These are phyloP conservation scores for Aphanomyces stellatus DNA, from an alignment of 352 stramenopile genomes.

Conservation along the genomic window DNA sequence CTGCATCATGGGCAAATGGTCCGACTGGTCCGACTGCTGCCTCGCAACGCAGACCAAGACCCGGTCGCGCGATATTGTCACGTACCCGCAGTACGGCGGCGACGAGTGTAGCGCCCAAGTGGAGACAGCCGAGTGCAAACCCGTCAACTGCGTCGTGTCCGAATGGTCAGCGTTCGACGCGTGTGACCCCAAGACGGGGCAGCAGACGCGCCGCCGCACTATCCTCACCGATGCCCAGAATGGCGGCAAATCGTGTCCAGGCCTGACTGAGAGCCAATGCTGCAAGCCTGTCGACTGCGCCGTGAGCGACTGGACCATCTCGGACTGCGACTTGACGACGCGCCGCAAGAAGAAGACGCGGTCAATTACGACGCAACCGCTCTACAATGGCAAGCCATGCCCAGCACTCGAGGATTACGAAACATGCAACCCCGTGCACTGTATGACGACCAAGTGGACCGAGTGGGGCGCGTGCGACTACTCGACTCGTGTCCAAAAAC, in stretches of 20 bases:
- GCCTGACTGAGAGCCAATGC: neutral
- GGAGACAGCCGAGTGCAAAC: constrained; percentile 22
- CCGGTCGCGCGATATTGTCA: constrained; percentile 26
- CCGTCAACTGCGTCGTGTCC: constrained; percentile 39
- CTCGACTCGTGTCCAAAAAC: constrained; percentile 26
- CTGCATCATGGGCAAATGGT: constrained; percentile 44
- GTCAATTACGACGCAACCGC: neutral
- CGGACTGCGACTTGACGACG: constrained; percentile 22
- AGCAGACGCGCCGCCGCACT: constrained; percentile 7
- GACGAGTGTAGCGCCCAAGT: constrained; percentile 20
- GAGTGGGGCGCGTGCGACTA: constrained; percentile 28
- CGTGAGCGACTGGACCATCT: constrained; percentile 31
- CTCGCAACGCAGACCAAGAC: constrained; percentile 24
- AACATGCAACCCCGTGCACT: neutral
- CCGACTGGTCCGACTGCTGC: constrained; percentile 37
- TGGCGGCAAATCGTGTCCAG: constrained; percentile 21
- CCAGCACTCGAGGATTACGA: neutral
- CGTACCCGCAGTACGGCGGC: constrained; percentile 23
- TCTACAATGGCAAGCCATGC: constrained; percentile 19
- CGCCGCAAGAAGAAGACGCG: neutral
- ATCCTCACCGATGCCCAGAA: constrained; percentile 26
- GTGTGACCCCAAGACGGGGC: constrained; percentile 1
- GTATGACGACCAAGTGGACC: neutral
- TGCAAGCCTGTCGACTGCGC: constrained; percentile 46
- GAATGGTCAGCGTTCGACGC: constrained; percentile 36